A percentile compares a stretch with the other conserved stretches of the same genome.
Conservation (phyloP, 192 early-diverging fungal genomes). For the Linnemannia exigua region DNA sequence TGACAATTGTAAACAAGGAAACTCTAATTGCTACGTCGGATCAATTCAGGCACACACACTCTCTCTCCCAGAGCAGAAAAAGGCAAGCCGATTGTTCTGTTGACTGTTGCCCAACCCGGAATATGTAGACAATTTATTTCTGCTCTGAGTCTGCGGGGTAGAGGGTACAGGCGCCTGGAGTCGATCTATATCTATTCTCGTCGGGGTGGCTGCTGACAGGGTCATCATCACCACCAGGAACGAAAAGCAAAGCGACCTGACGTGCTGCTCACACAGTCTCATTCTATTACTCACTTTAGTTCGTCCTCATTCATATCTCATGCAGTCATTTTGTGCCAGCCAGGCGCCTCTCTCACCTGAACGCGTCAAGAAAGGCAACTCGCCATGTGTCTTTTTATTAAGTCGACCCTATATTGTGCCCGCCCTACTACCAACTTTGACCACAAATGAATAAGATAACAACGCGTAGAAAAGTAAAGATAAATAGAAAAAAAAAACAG, state of each 20-base stretch:
- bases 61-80: background rate
- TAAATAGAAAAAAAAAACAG: too few relatives aligned
- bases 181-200: background rate
- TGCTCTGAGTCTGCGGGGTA: slow-evolving; percentile 9
- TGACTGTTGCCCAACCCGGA: too few relatives aligned
- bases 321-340: too few relatives aligned
- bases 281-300: background rate
- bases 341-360: background rate
- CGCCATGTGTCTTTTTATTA: background rate
- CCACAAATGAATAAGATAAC: background rate
- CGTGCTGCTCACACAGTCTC: background rate
- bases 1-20: background rate
- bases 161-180: too few relatives aligned
- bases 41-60: slow-evolving; percentile 9
- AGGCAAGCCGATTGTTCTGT: slow-evolving; percentile 6
- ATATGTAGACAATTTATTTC: too few relatives aligned
- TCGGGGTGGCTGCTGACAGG: slow-evolving; percentile 26
- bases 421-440: background rate
- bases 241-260: background rate
- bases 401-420: background rate
- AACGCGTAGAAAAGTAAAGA: background rate
- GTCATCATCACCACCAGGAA: background rate
- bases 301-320: too few relatives aligned
- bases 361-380: background rate
- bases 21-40: background rate